A percentile compares a stretch with the other conserved stretches of the same genome.
Evolutionary conservation across 2,329 filamentous ascomycete species (phyloP).

Genomic region (Pezicula rhizophila): DNA sequence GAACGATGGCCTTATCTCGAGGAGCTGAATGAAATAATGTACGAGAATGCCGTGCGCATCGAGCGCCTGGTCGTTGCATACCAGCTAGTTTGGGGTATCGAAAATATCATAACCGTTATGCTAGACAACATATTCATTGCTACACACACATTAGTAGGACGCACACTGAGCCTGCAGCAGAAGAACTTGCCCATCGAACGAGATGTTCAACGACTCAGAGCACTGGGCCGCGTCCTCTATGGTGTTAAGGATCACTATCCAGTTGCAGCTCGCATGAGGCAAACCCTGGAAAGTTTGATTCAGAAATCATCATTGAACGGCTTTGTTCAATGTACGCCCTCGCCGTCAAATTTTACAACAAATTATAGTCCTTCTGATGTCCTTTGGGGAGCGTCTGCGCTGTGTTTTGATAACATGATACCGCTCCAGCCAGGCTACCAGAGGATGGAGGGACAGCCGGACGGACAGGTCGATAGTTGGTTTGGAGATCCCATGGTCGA

Average conservation of each 20-base stretch:
- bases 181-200: not conserved
- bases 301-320: too few relatives aligned
- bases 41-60: not conserved
- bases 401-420: too few relatives aligned
- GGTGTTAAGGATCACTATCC: not conserved
- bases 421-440: too few relatives aligned
- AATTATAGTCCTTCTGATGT: too few relatives aligned
- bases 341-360: too few relatives aligned
- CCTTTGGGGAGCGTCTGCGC: too few relatives aligned
- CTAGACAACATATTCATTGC: slow-evolving; percentile 1
- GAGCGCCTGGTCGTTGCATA: slow-evolving; percentile 2
- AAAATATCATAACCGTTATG: slow-evolving; percentile 1
- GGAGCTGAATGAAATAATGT: not conserved
- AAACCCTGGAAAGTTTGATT: too few relatives aligned
- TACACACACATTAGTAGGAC: not conserved
- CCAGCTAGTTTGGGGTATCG: not conserved
- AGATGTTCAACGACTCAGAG: not conserved
- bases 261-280: not conserved
- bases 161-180: not conserved
- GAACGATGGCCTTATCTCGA: not conserved
- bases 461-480: too few relatives aligned
- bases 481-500: too few relatives aligned
- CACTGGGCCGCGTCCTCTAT: not conserved
- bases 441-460: too few relatives aligned
- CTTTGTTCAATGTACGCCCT: too few relatives aligned